These are phyloP conservation scores for Nadsonia starkeyi-henricii DNA, from an alignment of 1,139 yeast genomes.

Conservation along the genomic window DNA sequence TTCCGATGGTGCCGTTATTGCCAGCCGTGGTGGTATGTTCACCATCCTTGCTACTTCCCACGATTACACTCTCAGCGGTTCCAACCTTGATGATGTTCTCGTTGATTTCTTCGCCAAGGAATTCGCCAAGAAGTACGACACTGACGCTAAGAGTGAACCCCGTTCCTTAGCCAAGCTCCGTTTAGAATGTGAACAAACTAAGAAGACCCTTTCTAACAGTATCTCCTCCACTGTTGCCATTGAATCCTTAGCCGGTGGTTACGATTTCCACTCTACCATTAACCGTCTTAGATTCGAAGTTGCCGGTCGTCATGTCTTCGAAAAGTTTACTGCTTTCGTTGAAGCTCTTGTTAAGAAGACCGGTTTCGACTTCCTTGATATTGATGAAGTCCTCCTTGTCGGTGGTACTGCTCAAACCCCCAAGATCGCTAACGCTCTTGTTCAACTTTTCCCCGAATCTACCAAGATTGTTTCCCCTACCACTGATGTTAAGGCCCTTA, in stretches of 20 bases:
- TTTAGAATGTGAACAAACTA: slow-evolving; percentile 72
- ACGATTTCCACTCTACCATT: slow-evolving; percentile 82
- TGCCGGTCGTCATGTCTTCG: slow-evolving; percentile 64
- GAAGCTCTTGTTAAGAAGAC: slow-evolving; percentile 70
- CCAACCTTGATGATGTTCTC: slow-evolving; percentile 63
- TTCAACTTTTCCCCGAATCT: slow-evolving; percentile 55
- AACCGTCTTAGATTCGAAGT: slow-evolving; percentile 92
- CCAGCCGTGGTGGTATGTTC: slow-evolving; percentile 87
- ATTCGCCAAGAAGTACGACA: slow-evolving; percentile 75
- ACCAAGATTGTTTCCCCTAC: slow-evolving; percentile 70
- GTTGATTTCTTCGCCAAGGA: slow-evolving; percentile 82
- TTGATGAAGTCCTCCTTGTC: slow-evolving; percentile 80
- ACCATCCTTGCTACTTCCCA: slow-evolving; percentile 82
- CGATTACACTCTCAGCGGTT: slow-evolving; percentile 78
- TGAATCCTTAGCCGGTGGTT: slow-evolving; percentile 89
- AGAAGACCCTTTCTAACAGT: slow-evolving; percentile 87
- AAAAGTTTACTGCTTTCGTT: slow-evolving; percentile 63
- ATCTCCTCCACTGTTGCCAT: slow-evolving; percentile 82
- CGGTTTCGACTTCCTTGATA: slow-evolving; percentile 66
- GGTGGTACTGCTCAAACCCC: slow-evolving; percentile 95
- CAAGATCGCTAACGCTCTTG: slow-evolving; percentile 67
- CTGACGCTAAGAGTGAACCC: slow-evolving; percentile 67
- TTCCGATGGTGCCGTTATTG: slow-evolving; percentile 88
- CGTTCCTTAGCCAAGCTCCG: slow-evolving; percentile 82
- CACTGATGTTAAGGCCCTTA: slow-evolving; percentile 57